Evolutionary conservation across 371 early-diverging fungal genomes (phyloP), one percentile per base, ranked within the genome.

Genomic region (Paraphysoderma sedebokerense): DNA sequence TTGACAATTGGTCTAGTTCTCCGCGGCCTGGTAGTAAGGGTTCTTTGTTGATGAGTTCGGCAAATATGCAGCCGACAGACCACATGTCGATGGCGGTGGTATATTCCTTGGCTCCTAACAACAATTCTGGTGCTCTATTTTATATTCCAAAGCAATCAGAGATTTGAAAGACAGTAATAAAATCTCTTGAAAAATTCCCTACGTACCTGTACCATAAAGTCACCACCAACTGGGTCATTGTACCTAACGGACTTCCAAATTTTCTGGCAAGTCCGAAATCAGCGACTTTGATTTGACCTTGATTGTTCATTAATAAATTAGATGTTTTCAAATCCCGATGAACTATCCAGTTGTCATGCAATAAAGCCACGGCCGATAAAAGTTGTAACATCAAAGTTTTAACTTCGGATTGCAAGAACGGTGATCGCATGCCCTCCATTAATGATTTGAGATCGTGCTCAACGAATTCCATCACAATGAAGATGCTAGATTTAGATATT

Each of bases 241-340:
- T 26, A 5, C 41, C 27, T 6, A 5, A 7, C 19, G 3, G 19
- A 48, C 84, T 76, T 29, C 77, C 78, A 55, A 75, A 86, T 49
- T 73, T 67, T 34, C 87, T 67, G 1, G 87, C 85, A 35, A 89
- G 50, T 3, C 85, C 87, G 61, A 88, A 90, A 61, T 88, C 87
- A 1, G 85, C 88, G 1, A 91, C 80, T 44, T 86, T 82, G 55
- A 89, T 68, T 33, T 68, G 72, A 5, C 92, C 91, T 20, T 73
- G 58, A 52, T 87, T 86, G 54, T 81, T 89, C 62, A 97, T 62
- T 26, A 97, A 62, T 41, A 97, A 48, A 55, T 95, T 99, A 48
- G 87, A 83, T 12, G 98, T 93, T 61, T 99, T 99, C 40, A 99
- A 63, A 67, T 99, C 99, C 33, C 92, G 76, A 58, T 97, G 98